Base-by-base conservation (phyloP, 2,329 filamentous ascomycete genomes). In the Phyllachora maydis region DNA sequence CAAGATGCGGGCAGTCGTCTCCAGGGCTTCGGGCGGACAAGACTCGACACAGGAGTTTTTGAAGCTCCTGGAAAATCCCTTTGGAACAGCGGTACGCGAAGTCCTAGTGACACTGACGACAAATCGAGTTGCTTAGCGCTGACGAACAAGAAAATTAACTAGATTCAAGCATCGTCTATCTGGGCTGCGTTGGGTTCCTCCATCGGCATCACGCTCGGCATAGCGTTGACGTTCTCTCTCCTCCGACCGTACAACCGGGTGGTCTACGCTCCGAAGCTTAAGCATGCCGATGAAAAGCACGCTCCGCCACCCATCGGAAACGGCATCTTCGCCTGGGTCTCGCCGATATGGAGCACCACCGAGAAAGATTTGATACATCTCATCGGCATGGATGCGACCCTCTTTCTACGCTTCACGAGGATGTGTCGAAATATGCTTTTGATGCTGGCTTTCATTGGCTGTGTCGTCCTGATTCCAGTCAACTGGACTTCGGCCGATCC, bases 401-500 rank as follows among this genome's bases (percentile, higher is more conserved):
- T 98, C 22, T 95, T 98, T 45, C 55, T 98, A 33, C 72, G 85
- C 24, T 83, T 93, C 39, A 66, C 72, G 23, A 64, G 71, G 34
- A 95, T 98, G 88, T 78, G 78, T 41, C 71, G 88, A 29, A 88
- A 92, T 43, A 77, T 95, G 32, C 92, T 95, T 42, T 41, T 76
- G 14, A 50, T 65, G 6, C 50, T 93, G 26, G 63, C 70, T 14
- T 32, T 91, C 5, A 46, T 90, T 16, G 81, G 77, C 11, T 73
- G 78, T 33, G 58, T 56, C 24, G 65, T 95, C 29, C 58, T 93
- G 32, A 69, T 93, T 18, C 88, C 88, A 0, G 52, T 90, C 37
- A 85, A 92, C 40, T 47, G 78, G 29, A 50, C 52, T 6, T 50
- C 61, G 26, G 61, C 55, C 25, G 43, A 46, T 13, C 40, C 43